Percentiles rank a stretch among this genome's conserved stretches.
Evolutionary conservation across 2,329 filamentous ascomycete species (phyloP).

Genomic region (Colletotrichum paranaense): DNA sequence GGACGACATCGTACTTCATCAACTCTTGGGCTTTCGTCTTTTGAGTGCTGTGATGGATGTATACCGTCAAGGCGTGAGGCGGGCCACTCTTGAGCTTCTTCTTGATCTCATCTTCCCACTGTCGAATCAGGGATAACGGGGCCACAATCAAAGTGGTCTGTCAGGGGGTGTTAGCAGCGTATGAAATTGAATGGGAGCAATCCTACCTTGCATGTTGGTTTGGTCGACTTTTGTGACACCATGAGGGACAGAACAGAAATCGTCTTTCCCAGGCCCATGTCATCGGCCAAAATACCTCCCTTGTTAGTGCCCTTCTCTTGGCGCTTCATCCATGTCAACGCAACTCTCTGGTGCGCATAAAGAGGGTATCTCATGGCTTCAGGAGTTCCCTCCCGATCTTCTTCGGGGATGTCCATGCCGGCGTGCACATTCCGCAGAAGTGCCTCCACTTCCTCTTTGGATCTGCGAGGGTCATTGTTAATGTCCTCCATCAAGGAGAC

Average conservation of each 20-base stretch:
- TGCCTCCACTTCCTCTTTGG: constrained; percentile 74
- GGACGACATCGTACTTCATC: constrained; percentile 76
- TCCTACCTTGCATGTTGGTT: constrained; percentile 48
- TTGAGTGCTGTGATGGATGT: constrained; percentile 72
- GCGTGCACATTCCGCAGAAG: constrained; percentile 79
- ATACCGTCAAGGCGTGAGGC: constrained; percentile 70
- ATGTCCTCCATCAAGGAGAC: constrained; percentile 42
- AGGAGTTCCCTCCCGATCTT: constrained; percentile 76
- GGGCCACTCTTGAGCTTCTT: constrained; percentile 68
- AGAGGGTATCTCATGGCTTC: constrained; percentile 74
- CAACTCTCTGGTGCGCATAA: constrained; percentile 85
- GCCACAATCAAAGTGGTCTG: constrained; percentile 86
- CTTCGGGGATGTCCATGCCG: constrained; percentile 72
- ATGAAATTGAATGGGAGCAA: background rate
- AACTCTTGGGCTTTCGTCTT: constrained; percentile 71
- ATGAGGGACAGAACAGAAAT: constrained; percentile 86
- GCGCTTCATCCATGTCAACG: constrained; percentile 79
- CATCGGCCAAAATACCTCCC: constrained; percentile 81
- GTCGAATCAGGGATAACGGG: constrained; percentile 81
- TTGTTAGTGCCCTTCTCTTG: constrained; percentile 81
- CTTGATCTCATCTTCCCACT: constrained; percentile 86
- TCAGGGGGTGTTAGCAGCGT: constrained; percentile 13
- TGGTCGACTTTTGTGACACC: constrained; percentile 71
- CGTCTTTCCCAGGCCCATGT: constrained; percentile 88
- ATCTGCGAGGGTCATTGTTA: constrained; percentile 51